These are phyloP conservation scores for Mesembryanthemum crystallinum DNA, from an alignment of 148 eudicot genomes.

Conservation along the genomic window DNA sequence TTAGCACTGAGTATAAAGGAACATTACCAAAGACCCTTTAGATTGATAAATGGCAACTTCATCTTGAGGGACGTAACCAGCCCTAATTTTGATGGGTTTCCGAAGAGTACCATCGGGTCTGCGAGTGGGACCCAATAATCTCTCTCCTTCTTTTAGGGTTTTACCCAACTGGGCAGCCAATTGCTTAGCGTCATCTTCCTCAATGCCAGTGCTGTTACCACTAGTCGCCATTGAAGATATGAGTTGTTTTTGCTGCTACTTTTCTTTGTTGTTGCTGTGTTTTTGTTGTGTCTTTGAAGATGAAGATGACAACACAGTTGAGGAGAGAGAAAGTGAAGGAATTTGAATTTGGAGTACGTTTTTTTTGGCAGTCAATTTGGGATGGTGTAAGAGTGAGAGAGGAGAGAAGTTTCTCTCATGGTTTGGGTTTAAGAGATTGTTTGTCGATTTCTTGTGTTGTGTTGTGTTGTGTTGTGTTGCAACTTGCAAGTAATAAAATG, in stretches of 20 bases:
- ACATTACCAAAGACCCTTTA: constrained; percentile 75
- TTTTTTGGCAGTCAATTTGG: too few relatives aligned
- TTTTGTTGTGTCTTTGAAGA: background rate
- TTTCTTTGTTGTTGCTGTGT: background rate
- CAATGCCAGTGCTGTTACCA: constrained; percentile 15
- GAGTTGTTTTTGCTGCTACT: background rate
- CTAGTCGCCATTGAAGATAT: constrained; percentile 33
- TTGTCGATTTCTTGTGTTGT: too few relatives aligned
- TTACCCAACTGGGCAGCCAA: constrained; percentile 48
- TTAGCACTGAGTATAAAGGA: too few relatives aligned
- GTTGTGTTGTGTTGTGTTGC: too few relatives aligned
- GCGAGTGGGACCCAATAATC: constrained; percentile 84
- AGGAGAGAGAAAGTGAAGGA: too few relatives aligned
- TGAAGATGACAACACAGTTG: background rate
- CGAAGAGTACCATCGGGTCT: constrained; percentile 91
- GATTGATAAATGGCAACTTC: constrained; percentile 93
- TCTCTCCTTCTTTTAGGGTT: constrained; percentile 89
- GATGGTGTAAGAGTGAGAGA: too few relatives aligned
- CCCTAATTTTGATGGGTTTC: constrained; percentile 75
- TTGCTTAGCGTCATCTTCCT: constrained; percentile 34
- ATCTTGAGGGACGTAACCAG: constrained; percentile 90
- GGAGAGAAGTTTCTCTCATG: too few relatives aligned
- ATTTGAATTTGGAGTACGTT: too few relatives aligned
- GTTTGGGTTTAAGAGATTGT: too few relatives aligned
- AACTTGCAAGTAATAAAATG: too few relatives aligned